Evolutionary conservation across 1,284 basidiomycete species (phyloP).

Genomic region (Caloboletus firmus): DNA sequence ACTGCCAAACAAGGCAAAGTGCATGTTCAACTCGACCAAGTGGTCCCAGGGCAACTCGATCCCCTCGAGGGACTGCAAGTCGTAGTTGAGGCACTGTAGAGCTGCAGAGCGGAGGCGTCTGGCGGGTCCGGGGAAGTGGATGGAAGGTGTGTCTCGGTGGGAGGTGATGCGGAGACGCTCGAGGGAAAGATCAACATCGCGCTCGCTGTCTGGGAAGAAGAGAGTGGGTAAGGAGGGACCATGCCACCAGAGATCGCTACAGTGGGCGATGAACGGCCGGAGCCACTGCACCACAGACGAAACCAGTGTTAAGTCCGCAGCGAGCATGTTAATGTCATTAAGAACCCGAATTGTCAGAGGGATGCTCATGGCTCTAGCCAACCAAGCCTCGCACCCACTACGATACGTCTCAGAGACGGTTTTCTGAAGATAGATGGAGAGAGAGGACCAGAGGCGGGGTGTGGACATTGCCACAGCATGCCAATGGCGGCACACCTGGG

Average conservation of each 20-base stretch:
- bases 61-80: conserved; percentile 27
- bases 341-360: conserved; percentile 30
- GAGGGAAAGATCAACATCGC: conserved; percentile 6
- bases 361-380: conserved; percentile 32
- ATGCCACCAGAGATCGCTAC: conserved; percentile 36
- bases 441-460: conserved; percentile 29
- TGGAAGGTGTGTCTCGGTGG: conserved; percentile 12
- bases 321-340: conserved; percentile 22
- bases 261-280: conserved; percentile 21
- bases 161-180: conserved; percentile 26
- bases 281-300: conserved; percentile 23
- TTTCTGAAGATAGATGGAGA: conserved; percentile 21
- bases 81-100: conserved; percentile 22
- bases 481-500: conserved; percentile 29
- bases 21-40: conserved; percentile 27
- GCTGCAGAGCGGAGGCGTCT: conserved; percentile 20
- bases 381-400: conserved; percentile 26
- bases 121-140: conserved; percentile 22
- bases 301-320: conserved; percentile 1
- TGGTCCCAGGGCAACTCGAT: conserved; percentile 29
- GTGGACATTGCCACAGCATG: conserved; percentile 28
- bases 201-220: conserved; percentile 10
- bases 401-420: conserved; percentile 12
- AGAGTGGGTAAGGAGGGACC: conserved; percentile 27
- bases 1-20: conserved; percentile 31